phyloP scores from a whole-genome alignment of 2,329 filamentous ascomycete species.

The Trichoderma simmonsii region DNA sequence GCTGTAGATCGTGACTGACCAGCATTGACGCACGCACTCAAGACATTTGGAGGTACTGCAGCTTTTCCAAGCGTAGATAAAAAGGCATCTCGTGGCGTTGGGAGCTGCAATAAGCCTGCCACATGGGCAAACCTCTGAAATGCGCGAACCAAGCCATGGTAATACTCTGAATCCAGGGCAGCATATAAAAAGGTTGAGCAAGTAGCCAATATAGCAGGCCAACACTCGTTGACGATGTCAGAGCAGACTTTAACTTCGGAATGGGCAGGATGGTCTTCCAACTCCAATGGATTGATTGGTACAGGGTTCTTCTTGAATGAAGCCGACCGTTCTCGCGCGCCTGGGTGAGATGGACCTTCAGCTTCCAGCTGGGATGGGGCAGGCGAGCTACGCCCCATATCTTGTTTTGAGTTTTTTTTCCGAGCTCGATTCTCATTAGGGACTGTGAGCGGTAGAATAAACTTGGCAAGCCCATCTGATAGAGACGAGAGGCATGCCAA shows the following conservation, averaged over 20 bases:
- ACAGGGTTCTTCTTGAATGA: constrained; percentile 74
- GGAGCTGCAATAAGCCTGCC: constrained; percentile 78
- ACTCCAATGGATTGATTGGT: constrained; percentile 76
- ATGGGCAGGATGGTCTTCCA: constrained; percentile 70
- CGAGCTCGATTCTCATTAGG: constrained; percentile 62
- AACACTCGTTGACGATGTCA: constrained; percentile 82
- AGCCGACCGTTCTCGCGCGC: constrained; percentile 54
- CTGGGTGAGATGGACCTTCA: constrained; percentile 32
- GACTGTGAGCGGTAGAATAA: constrained; percentile 86
- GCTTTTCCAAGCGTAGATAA: constrained; percentile 91
- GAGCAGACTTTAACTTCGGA: constrained; percentile 73
- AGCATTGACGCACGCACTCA: constrained; percentile 57
- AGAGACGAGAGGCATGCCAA: constrained; percentile 85
- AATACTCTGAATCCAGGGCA: constrained; percentile 87
- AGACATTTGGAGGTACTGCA: constrained; percentile 78
- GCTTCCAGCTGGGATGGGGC: constrained; percentile 37
- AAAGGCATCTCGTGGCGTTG: constrained; percentile 88
- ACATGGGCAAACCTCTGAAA: constrained; percentile 97
- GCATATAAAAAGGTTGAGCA: constrained; percentile 95
- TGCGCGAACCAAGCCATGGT: constrained; percentile 84
- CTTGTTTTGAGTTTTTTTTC: constrained; percentile 46
- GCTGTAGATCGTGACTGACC: constrained; percentile 43
- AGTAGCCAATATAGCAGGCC: constrained; percentile 91
- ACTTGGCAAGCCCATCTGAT: constrained; percentile 89
- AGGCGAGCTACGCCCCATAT: constrained; percentile 44